A percentile compares a stretch with the other conserved stretches of the same genome.
These are phyloP conservation scores for Suhomyces terraborum DNA, from an alignment of 1,139 yeast species.

Conservation along the genomic window DNA sequence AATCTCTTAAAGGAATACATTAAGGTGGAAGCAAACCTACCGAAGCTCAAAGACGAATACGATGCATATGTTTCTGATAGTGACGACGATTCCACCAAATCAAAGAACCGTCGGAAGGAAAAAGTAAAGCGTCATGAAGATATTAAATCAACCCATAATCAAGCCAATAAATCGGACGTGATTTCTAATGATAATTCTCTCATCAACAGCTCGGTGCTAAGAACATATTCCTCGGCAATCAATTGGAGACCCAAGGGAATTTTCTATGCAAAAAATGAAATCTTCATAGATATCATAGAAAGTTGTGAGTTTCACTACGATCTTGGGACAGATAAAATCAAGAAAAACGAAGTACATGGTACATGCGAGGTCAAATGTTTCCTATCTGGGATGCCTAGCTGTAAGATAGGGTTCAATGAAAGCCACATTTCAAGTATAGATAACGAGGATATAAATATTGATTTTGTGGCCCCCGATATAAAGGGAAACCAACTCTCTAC, in stretches of 20 bases:
- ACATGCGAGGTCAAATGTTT: conserved; percentile 42
- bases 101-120: conserved; percentile 12
- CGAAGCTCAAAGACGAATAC: conserved; percentile 19
- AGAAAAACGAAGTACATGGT: conserved; percentile 42
- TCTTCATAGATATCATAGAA: conserved; percentile 46
- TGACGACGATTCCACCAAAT: conserved; percentile 19
- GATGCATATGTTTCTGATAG: conserved; percentile 17
- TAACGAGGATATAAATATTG: conserved; percentile 16
- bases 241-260: conserved; percentile 54
- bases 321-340: conserved; percentile 30
- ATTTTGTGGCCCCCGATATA: conserved; percentile 4
- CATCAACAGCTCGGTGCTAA: conserved; percentile 61
- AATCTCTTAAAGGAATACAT: conserved; percentile 48
- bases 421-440: conserved; percentile 17
- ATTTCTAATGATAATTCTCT: conserved; percentile 28
- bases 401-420: conserved; percentile 48
- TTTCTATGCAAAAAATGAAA: conserved; percentile 49
- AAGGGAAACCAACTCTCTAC: conserved; percentile 23
- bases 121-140: conserved; percentile 21
- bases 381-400: conserved; percentile 50
- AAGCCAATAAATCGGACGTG: conserved; percentile 38
- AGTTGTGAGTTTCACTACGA: conserved; percentile 44
- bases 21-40: conserved; percentile 41
- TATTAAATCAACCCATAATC: conserved; percentile 44
- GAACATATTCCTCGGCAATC: conserved; percentile 45